phyloP scores from a whole-genome alignment of 805 yeast genomes.

The Cyberlindnera saturnus region DNA sequence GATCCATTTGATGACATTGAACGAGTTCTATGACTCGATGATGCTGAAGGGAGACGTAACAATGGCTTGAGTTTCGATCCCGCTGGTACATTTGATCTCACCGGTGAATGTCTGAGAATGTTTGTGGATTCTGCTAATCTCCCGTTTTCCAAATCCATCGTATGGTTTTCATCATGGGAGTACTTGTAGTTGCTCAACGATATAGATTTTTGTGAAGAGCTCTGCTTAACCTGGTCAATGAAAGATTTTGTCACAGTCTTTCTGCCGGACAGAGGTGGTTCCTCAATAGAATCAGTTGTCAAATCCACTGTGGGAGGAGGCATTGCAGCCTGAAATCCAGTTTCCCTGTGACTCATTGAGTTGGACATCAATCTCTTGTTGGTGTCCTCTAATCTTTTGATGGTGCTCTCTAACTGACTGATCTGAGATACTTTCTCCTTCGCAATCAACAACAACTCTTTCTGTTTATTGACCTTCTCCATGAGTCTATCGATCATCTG shows the following conservation, averaged over 20 bases:
- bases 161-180: neutral
- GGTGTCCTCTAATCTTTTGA: constrained; percentile 9
- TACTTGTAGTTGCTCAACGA: neutral
- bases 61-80: neutral
- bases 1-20: constrained; percentile 11
- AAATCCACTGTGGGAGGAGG: constrained; percentile 20
- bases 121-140: constrained; percentile 22
- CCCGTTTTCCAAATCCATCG: constrained; percentile 12
- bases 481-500: constrained; percentile 10
- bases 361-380: constrained; percentile 2
- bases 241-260: constrained; percentile 13
- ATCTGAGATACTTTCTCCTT: constrained; percentile 19
- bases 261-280: constrained; percentile 2
- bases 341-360: too few relatives aligned
- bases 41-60: constrained; percentile 3
- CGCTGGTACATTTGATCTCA: neutral
- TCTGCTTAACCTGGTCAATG: constrained; percentile 15
- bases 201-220: constrained; percentile 9
- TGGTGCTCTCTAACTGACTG: constrained; percentile 8
- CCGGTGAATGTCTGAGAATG: constrained; percentile 10
- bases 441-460: constrained; percentile 16
- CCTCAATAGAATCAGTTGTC: constrained; percentile 15
- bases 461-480: constrained; percentile 18
- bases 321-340: neutral
- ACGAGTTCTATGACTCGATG: constrained; percentile 4